Percentiles rank a stretch among this genome's conserved stretches.
Evolutionary conservation across 805 yeast genomes (phyloP).

Genomic region (Pichia exigua): DNA sequence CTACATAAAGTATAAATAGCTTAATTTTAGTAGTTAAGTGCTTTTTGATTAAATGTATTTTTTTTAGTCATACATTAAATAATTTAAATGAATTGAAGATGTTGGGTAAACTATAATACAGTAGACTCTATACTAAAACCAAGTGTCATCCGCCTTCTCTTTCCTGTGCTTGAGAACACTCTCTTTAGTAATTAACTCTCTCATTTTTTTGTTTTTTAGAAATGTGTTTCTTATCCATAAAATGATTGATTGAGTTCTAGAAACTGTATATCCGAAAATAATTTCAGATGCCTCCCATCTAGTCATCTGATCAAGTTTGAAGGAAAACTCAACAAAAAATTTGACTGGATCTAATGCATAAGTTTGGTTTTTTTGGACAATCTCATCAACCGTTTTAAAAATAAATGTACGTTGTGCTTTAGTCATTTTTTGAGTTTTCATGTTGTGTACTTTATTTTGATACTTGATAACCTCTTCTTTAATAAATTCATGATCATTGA

Average conservation of each 20-base stretch:
- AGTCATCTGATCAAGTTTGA: not conserved
- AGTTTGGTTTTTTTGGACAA: constrained; percentile 16
- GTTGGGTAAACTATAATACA: too few species aligned
- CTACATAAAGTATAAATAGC: too few species aligned
- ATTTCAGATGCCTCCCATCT: not conserved
- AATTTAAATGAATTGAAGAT: too few species aligned
- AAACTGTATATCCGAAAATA: not conserved
- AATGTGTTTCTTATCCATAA: not conserved
- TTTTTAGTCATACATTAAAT: too few species aligned
- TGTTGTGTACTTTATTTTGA: not conserved
- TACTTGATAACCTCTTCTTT: not conserved
- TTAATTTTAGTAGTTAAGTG: too few species aligned
- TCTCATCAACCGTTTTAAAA: constrained; percentile 11
- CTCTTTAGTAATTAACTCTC: not conserved
- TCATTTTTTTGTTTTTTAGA: not conserved
- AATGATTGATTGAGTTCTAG: not conserved
- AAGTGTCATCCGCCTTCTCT: not conserved
- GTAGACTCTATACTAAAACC: not conserved
- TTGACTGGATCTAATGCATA: constrained; percentile 15
- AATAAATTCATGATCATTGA: not conserved
- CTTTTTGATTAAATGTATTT: too few species aligned
- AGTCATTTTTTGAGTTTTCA: constrained; percentile 1
- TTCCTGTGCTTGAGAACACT: not conserved
- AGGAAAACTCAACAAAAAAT: constrained; percentile 6
- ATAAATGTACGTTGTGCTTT: constrained; percentile 4